Evolutionary conservation across 2,329 filamentous ascomycete genomes (phyloP).

Genomic region (Colletotrichum ledebouriae): DNA sequence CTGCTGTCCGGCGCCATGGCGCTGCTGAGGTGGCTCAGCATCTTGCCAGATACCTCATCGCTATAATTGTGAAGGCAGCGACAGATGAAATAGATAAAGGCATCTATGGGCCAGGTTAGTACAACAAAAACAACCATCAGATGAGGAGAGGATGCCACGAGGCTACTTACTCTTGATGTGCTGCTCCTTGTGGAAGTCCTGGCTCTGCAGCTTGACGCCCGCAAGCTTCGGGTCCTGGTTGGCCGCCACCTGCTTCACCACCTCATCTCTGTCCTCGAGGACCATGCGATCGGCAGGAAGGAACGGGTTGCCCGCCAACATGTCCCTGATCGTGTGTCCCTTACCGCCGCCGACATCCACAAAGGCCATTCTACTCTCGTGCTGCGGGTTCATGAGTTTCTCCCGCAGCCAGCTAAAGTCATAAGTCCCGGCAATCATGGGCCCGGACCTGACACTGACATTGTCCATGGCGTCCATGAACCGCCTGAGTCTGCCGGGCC

Average conservation of each 20-base stretch:
- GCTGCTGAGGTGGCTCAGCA: slow-evolving; percentile 47
- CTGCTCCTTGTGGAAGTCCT: slow-evolving; percentile 45
- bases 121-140: background rate
- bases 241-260: slow-evolving; percentile 22
- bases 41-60: slow-evolving; percentile 48
- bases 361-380: slow-evolving; percentile 42
- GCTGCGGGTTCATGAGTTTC: slow-evolving; percentile 23
- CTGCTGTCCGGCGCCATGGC: slow-evolving; percentile 51
- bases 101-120: background rate
- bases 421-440: slow-evolving; percentile 42
- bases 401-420: slow-evolving; percentile 49
- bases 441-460: background rate
- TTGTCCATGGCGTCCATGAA: slow-evolving; percentile 42
- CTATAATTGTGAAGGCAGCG: slow-evolving; percentile 55
- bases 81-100: slow-evolving; percentile 49
- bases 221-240: background rate
- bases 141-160: background rate
- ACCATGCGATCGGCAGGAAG: slow-evolving; percentile 13
- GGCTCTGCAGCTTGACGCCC: slow-evolving; percentile 4
- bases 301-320: slow-evolving; percentile 15
- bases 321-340: slow-evolving; percentile 45
- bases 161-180: slow-evolving; percentile 37
- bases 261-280: slow-evolving; percentile 44
- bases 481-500: slow-evolving; percentile 45
- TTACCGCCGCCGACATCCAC: slow-evolving; percentile 53